Base-by-base conservation (phyloP, 1,284 basidiomycete genomes). In the Quambalaria eucalypti region DNA sequence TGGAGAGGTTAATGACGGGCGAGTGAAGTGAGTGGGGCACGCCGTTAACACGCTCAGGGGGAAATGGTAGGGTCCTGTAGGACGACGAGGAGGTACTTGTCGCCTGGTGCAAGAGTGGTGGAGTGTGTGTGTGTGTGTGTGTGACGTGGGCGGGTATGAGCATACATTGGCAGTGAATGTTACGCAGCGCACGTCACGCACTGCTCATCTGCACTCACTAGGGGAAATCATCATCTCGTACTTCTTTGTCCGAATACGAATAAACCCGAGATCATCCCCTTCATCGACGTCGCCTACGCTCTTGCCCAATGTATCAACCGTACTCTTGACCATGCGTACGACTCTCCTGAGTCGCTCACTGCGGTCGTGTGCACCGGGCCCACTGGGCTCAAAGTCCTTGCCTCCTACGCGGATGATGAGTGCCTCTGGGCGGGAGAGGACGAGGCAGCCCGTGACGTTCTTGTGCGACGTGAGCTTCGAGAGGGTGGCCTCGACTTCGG, bases 181-280 rank as follows among this genome's bases (percentile, higher is more conserved):
- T n/a, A n/a, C n/a, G n/a, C n/a, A n/a, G n/a, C n/a, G n/a, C n/a
- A n/a, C n/a, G n/a, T n/a, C n/a, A n/a, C n/a, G n/a, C n/a, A n/a
- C n/a, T n/a, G n/a, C n/a, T 23, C 25, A 3, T 8, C 21, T 26
- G 23, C 9, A 52, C 44, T 57, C 59, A 59, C 66, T 70, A 16
- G 72, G 72, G 26, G 69, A 65, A 39, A 74, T 64, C 50, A 74
- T 67, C 51, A 74, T 66, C 42, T 74, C 72, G 56, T 69, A 70
- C 48, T 62, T 63, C 28, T 60, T 65, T 21, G 67, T 73, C 19
- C 72, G 59, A 23, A 74, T 57, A 9, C 72, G 56, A 19, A 74
- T 16, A 9, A 74, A 67, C 1, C 64, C 57, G 0, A 73, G 40
- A 28, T 69, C 69, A 50, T 74, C 72, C 62, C 46, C 46, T 29